phyloP scores from a whole-genome alignment of 108 stramenopile genomes.

The Pelagomonas calceolata region DNA sequence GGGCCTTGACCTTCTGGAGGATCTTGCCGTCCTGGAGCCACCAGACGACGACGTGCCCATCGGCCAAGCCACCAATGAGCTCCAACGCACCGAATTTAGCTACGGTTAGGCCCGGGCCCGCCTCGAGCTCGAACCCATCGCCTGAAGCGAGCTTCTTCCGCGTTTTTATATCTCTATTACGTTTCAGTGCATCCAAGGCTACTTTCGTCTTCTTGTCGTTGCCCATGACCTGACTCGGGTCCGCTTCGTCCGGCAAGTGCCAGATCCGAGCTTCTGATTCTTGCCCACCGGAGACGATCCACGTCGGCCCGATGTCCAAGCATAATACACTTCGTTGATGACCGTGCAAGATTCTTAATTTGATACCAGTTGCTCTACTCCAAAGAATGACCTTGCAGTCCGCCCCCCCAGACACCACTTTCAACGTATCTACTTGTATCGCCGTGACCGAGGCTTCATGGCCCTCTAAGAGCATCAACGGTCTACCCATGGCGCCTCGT shows the following conservation, averaged over 20 bases:
- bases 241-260: conserved; percentile 11
- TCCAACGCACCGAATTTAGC: conserved; percentile 49
- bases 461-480: conserved; percentile 18
- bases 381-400: conserved; percentile 51
- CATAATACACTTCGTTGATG: conserved; percentile 41
- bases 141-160: conserved; percentile 31
- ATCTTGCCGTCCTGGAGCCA: conserved; percentile 39
- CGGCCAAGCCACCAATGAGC: conserved; percentile 43
- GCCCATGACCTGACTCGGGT: conserved; percentile 6
- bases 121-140: too few species aligned
- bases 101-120: conserved; percentile 33
- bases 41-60: conserved; percentile 41
- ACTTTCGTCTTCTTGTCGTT: neutral
- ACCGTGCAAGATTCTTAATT: conserved; percentile 38
- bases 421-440: conserved; percentile 34
- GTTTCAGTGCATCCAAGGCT: conserved; percentile 6
- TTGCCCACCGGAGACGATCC: conserved; percentile 32
- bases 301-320: conserved; percentile 38
- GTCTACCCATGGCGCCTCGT: neutral
- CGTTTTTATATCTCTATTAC: conserved; percentile 21
- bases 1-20: conserved; percentile 36
- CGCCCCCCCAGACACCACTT: conserved; percentile 42
- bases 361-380: conserved; percentile 27
- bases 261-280: conserved; percentile 38
- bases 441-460: conserved; percentile 50